phyloP scores from a whole-genome alignment of 1,139 yeast genomes.

The Yamadazyma oceani region DNA sequence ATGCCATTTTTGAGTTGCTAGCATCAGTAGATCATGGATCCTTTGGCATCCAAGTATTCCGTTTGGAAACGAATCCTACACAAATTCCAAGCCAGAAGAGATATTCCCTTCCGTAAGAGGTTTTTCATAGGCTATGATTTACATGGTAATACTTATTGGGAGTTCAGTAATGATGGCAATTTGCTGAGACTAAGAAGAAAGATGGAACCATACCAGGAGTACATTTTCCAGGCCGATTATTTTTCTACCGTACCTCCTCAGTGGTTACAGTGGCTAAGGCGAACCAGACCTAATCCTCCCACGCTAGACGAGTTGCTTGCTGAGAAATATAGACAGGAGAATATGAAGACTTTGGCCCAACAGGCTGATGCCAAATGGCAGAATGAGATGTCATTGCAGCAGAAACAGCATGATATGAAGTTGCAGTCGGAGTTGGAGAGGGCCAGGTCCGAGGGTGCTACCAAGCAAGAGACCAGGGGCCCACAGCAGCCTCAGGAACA shows the following conservation, averaged over 20 bases:
- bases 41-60: slow-evolving; percentile 38
- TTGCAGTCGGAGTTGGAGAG: slow-evolving; percentile 36
- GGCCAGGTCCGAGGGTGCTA: slow-evolving; percentile 16
- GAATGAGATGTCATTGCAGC: slow-evolving; percentile 36
- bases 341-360: slow-evolving; percentile 54
- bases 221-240: slow-evolving; percentile 49
- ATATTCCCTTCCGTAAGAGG: slow-evolving; percentile 62
- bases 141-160: slow-evolving; percentile 86
- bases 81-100: slow-evolving; percentile 60
- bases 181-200: slow-evolving; percentile 48
- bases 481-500: not conserved
- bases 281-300: slow-evolving; percentile 62
- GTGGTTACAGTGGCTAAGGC: slow-evolving; percentile 81
- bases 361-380: slow-evolving; percentile 65
- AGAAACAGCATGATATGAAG: slow-evolving; percentile 32
- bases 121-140: slow-evolving; percentile 73
- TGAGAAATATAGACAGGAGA: slow-evolving; percentile 58
- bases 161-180: slow-evolving; percentile 56
- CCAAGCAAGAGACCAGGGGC: too few relatives aligned
- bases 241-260: slow-evolving; percentile 59
- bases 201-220: slow-evolving; percentile 44
- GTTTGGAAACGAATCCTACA: slow-evolving; percentile 48
- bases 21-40: slow-evolving; percentile 28
- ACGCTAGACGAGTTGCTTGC: slow-evolving; percentile 57
- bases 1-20: slow-evolving; percentile 2